A percentile compares a stretch with the other conserved stretches of the same genome.
These are phyloP conservation scores for Boletus mariae DNA, from an alignment of 1,284 basidiomycete species.

Conservation along the genomic window DNA sequence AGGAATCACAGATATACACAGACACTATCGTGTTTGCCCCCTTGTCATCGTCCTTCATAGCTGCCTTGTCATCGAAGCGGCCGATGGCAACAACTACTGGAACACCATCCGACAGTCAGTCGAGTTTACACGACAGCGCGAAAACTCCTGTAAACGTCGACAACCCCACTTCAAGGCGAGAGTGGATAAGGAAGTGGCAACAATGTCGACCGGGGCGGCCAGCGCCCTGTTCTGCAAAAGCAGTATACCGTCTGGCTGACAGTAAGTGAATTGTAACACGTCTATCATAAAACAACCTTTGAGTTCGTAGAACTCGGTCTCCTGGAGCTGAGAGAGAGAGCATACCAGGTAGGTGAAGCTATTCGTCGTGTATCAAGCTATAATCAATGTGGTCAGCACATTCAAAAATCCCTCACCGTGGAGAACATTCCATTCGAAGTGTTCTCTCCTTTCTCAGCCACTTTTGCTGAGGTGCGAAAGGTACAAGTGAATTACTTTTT, in stretches of 20 bases:
- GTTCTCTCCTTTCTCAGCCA: conserved; percentile 81
- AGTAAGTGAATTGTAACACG: conserved; percentile 42
- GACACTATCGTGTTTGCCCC: conserved; percentile 84
- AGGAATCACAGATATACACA: conserved; percentile 66
- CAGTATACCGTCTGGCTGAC: conserved; percentile 84
- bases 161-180: conserved; percentile 43
- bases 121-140: conserved; percentile 27
- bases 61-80: conserved; percentile 21
- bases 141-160: conserved; percentile 23
- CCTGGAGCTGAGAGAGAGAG: conserved; percentile 63
- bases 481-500: conserved; percentile 78
- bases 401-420: conserved; percentile 69
- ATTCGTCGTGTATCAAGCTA: background rate
- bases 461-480: conserved; percentile 82
- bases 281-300: background rate
- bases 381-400: conserved; percentile 49
- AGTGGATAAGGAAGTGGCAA: conserved; percentile 69
- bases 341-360: conserved; percentile 48
- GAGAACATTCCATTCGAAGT: conserved; percentile 84
- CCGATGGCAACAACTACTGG: conserved; percentile 28
- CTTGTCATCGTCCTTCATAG: conserved; percentile 64
- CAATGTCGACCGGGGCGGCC: conserved; percentile 56
- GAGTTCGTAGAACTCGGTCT: conserved; percentile 59
- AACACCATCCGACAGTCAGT: conserved; percentile 36
- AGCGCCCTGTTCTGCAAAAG: conserved; percentile 83